phyloP scores from a whole-genome alignment of 495 filamentous ascomycete genomes.

The Lasiosphaeria ovina region DNA sequence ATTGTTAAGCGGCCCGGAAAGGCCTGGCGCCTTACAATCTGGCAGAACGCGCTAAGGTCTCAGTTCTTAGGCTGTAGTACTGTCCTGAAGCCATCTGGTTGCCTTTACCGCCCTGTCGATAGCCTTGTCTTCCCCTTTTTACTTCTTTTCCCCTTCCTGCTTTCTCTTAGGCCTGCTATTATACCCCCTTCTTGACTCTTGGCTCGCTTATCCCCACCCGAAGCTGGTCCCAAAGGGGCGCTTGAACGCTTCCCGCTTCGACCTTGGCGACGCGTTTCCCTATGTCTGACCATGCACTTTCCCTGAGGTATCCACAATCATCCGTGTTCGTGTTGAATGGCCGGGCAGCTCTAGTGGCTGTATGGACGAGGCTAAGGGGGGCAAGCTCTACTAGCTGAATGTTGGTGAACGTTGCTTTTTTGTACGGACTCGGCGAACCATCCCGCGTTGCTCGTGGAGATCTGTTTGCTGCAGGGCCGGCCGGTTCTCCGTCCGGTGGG shows the following conservation, averaged over 20 bases:
- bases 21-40: no score
- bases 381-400: neutral
- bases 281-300: no score
- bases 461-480: no score
- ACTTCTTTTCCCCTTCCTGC: neutral
- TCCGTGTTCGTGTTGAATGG: neutral
- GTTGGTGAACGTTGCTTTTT: conserved; percentile 2
- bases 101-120: no score
- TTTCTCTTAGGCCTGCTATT: conserved; percentile 1
- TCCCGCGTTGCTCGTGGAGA: conserved; percentile 1
- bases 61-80: neutral
- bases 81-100: neutral
- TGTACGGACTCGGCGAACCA: conserved; percentile 1
- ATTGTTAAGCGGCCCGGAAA: no score
- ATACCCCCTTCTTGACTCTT: neutral
- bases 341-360: neutral
- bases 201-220: neutral
- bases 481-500: no score
- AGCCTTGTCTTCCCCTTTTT: conserved; percentile 3
- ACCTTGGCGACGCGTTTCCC: no score
- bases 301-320: neutral
- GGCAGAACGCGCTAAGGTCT: neutral
- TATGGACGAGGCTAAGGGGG: neutral
- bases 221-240: neutral
- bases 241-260: neutral